phyloP scores from a whole-genome alignment of 768 basidiomycete genomes.

The Krasilnikovozyma curviuscula region DNA sequence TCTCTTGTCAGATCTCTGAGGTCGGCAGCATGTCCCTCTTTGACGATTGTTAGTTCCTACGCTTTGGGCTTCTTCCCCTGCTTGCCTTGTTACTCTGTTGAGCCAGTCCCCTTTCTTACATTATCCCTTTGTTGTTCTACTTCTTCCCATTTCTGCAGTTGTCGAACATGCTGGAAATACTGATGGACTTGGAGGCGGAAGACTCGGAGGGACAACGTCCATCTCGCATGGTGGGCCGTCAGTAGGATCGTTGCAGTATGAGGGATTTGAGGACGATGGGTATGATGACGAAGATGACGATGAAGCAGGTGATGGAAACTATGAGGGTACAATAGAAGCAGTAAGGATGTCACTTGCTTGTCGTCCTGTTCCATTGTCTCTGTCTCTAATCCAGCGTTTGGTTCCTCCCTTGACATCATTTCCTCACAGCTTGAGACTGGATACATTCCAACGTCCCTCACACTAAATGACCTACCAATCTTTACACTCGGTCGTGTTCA shows the following conservation, averaged over 20 bases:
- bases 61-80: too few relatives aligned
- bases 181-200: too few relatives aligned
- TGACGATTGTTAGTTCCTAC: constrained; percentile 29
- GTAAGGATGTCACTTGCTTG: constrained; percentile 25
- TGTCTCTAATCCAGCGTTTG: too few relatives aligned
- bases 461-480: constrained; percentile 20
- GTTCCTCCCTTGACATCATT: neutral
- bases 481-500: constrained; percentile 80
- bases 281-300: constrained; percentile 36
- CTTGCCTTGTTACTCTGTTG: neutral
- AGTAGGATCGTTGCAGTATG: too few relatives aligned
- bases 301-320: constrained; percentile 16
- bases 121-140: neutral
- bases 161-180: constrained; percentile 75
- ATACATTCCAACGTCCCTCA: constrained; percentile 19
- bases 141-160: constrained; percentile 33
- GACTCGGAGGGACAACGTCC: too few relatives aligned
- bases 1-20: too few relatives aligned
- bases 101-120: neutral
- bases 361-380: neutral
- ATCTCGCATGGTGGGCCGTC: too few relatives aligned
- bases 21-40: constrained; percentile 28
- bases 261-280: constrained; percentile 41
- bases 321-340: constrained; percentile 35
- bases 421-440: constrained; percentile 26